A percentile compares a stretch with the other conserved stretches of the same genome.
These are phyloP conservation scores for Metarhizium sp. DNA, from an alignment of 2,329 filamentous ascomycete species.

Conservation along the genomic window DNA sequence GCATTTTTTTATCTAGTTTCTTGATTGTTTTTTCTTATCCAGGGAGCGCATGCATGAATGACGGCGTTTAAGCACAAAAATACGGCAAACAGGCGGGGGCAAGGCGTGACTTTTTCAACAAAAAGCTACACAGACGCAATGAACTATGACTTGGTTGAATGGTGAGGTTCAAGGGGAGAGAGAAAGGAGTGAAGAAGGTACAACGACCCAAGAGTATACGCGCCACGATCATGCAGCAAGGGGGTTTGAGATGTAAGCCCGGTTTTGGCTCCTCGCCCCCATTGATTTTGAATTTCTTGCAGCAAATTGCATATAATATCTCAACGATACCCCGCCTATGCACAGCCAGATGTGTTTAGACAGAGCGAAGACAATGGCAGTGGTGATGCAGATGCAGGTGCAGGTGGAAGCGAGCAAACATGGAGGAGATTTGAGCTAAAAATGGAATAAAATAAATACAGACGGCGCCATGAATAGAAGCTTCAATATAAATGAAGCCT, in stretches of 20 bases:
- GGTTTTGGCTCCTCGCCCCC: constrained; percentile 1
- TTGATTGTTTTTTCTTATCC: constrained; percentile 1
- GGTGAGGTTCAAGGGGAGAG: neutral
- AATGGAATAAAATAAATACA: neutral
- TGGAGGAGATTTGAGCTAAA: neutral
- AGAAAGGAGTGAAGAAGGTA: constrained; percentile 1
- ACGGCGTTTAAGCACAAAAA: constrained; percentile 5
- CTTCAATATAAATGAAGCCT: neutral
- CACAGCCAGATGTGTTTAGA: constrained; percentile 11
- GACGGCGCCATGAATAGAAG: neutral
- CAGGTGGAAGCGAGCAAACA: neutral
- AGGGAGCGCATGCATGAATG: constrained; percentile 3
- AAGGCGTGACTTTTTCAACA: constrained; percentile 30
- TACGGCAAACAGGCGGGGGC: constrained; percentile 10
- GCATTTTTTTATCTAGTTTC: neutral
- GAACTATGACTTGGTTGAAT: neutral
- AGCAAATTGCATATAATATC: constrained; percentile 23
- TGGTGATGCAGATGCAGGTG: neutral
- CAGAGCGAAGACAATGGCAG: constrained; percentile 3
- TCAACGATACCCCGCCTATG: constrained; percentile 29
- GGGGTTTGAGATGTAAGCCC: neutral
- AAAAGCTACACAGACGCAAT: constrained; percentile 24
- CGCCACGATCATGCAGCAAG: constrained; percentile 6
- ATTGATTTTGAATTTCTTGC: constrained; percentile 2
- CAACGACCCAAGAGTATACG: constrained; percentile 5